Evolutionary conservation across 306 rosid species (phyloP).

Genomic region (Corylus avellana): DNA sequence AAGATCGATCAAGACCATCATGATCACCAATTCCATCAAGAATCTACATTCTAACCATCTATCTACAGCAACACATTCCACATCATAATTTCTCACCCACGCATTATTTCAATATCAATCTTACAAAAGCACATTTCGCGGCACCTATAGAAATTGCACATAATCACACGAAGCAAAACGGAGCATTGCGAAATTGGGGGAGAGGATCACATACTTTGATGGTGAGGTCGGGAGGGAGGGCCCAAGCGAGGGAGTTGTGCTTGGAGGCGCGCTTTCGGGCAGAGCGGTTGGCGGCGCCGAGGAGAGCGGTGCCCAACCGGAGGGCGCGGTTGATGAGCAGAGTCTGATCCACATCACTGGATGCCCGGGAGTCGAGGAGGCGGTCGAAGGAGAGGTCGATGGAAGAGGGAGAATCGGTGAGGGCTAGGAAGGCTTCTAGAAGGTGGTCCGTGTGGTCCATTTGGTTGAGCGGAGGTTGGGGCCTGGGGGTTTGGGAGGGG

Average conservation of each 20-base stretch:
- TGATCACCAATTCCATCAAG: background rate
- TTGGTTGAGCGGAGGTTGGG: slow-evolving; percentile 40
- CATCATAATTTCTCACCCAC: background rate
- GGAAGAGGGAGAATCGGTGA: slow-evolving; percentile 55
- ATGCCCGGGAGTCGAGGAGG: slow-evolving; percentile 60
- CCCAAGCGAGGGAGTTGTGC: slow-evolving; percentile 82
- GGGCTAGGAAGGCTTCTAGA: slow-evolving; percentile 57
- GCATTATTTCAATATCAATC: background rate
- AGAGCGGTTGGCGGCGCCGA: slow-evolving; percentile 76
- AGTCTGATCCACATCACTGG: slow-evolving; percentile 59
- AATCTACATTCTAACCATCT: background rate
- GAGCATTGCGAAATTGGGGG: background rate
- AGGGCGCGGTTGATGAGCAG: slow-evolving; percentile 85
- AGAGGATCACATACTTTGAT: slow-evolving; percentile 50
- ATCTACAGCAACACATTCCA: background rate
- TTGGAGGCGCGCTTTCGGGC: slow-evolving; percentile 75
- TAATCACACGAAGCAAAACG: background rate
- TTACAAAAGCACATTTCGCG: background rate
- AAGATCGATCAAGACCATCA: background rate
- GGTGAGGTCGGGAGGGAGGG: slow-evolving; percentile 92
- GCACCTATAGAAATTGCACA: background rate
- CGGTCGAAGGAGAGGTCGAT: slow-evolving; percentile 77
- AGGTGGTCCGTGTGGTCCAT: slow-evolving; percentile 47
- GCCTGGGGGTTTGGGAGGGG: slow-evolving; percentile 75
- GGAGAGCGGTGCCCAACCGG: slow-evolving; percentile 66